Evolutionary conservation across 257 asterid species (phyloP), one percentile per base, ranked within the genome.

Genomic region (Salvia splendens): DNA sequence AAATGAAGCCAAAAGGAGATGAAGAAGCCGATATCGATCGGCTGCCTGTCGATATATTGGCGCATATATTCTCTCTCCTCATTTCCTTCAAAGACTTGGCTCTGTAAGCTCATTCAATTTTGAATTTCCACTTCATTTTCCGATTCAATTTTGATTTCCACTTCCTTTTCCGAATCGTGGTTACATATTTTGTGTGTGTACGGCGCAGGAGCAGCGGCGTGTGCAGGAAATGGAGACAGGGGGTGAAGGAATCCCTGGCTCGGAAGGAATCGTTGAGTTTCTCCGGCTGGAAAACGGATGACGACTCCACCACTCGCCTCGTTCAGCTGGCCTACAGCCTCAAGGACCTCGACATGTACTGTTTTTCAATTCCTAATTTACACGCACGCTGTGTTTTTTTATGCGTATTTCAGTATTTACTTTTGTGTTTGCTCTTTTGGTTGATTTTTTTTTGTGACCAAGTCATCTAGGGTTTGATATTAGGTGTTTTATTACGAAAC

Each of bases 281-380:
- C 71, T 86, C 97, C 4, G 95, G 96, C 2, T 89, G 98, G 97
- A 87, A 85, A 77, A 84, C 83, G 83, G 87, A 89, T 20, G 97
- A 89, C 41, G 92, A 88, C 48, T 82, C 96, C 55, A 83, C 89
- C 10, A 77, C 91, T 54, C 91, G 97, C 57, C 82, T 92, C 7
- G 94, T 92, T 75, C 81, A 76, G 17, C 83, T 78, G 14, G 95
- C 98, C 33, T 78, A 77, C 52, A 65, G 85, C 64, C 96, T 89
- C 79, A 92, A 86, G 78, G 97, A 92, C 41, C 96, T 92, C 17
- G 97, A 92, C 74, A 84, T 92, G 98, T 91, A 84, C 33, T 55
- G 38, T 33, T 2, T 32, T 59, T 45, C 17, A 16, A 7, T 41
- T 11, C 36, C 7, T 32, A 12, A 8, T 17, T 16, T 24, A 11